Conservation (phyloP, 768 basidiomycete species). For the Cystobasidium tubakii region DNA sequence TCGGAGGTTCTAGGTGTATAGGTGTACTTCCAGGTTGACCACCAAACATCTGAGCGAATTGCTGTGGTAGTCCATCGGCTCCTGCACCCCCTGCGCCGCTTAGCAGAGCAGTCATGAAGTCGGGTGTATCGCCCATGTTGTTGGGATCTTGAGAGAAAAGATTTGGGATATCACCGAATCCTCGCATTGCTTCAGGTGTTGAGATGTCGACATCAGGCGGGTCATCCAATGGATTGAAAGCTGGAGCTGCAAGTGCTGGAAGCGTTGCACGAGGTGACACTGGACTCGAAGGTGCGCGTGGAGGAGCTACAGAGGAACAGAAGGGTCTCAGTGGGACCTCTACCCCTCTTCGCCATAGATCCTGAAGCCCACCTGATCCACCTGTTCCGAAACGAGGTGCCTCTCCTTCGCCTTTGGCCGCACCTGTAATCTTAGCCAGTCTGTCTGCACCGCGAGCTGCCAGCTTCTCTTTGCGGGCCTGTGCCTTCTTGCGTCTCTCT, state of each 20-base stretch:
- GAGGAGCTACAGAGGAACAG: not conserved
- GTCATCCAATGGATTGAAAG: constrained; percentile 35
- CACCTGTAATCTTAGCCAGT: constrained; percentile 33
- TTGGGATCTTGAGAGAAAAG: not conserved
- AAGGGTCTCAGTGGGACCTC: not conserved
- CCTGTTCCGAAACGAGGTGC: constrained; percentile 32
- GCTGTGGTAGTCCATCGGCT: constrained; percentile 13
- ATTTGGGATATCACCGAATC: constrained; percentile 10
- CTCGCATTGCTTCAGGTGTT: not conserved
- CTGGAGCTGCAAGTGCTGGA: constrained; percentile 28
- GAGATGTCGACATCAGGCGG: constrained; percentile 35
- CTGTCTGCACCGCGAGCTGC: constrained; percentile 25
- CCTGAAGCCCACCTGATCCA: constrained; percentile 8
- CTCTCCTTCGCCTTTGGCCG: constrained; percentile 29
- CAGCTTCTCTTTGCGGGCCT: constrained; percentile 33
- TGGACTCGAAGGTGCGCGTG: not conserved
- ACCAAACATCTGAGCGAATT: constrained; percentile 35
- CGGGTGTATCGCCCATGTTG: constrained; percentile 4
- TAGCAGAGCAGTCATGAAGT: constrained; percentile 24
- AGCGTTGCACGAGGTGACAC: not conserved
- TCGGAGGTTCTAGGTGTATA: constrained; percentile 11
- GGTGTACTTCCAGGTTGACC: constrained; percentile 10
- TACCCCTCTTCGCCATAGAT: not conserved
- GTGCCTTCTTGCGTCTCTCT: constrained; percentile 26
- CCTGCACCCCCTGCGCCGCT: constrained; percentile 14